A percentile compares a stretch with the other conserved stretches of the same genome.
phyloP scores from a whole-genome alignment of 176 grass and related monocot genomes.

The Oryza meridionalis region DNA sequence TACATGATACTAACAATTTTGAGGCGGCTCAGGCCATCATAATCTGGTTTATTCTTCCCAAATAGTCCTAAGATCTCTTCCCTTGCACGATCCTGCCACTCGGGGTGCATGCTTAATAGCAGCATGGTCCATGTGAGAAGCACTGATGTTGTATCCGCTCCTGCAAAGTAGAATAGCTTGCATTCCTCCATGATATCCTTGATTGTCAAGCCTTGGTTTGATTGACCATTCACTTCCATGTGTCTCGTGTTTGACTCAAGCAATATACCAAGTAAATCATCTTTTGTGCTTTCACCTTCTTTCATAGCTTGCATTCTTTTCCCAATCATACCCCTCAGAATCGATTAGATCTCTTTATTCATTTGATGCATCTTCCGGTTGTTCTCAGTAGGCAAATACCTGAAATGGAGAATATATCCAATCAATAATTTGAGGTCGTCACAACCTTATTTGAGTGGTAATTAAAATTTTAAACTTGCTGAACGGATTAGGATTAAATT shows the following conservation, averaged over 20 bases:
- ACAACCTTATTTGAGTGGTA: no score
- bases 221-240: conserved; percentile 11
- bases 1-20: conserved; percentile 49
- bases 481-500: no score
- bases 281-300: conserved; percentile 37
- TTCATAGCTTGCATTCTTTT: conserved; percentile 51
- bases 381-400: conserved; percentile 56
- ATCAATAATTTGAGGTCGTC: no score
- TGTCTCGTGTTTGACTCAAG: conserved; percentile 61
- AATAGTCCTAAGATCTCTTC: conserved; percentile 57
- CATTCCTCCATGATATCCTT: conserved; percentile 80
- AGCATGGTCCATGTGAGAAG: conserved; percentile 81
- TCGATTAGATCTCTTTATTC: conserved; percentile 43
- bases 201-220: conserved; percentile 42
- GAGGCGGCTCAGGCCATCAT: conserved; percentile 53
- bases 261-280: conserved; percentile 55
- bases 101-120: conserved; percentile 63
- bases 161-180: conserved; percentile 85
- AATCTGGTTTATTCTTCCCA: conserved; percentile 51
- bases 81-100: conserved; percentile 67
- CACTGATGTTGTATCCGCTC: conserved; percentile 72
- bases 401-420: background rate
- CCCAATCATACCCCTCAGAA: conserved; percentile 48
- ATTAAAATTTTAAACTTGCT: no score
- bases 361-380: conserved; percentile 48